Conservation (phyloP, 768 basidiomycete genomes). For the Hirschioporus abietinus region DNA sequence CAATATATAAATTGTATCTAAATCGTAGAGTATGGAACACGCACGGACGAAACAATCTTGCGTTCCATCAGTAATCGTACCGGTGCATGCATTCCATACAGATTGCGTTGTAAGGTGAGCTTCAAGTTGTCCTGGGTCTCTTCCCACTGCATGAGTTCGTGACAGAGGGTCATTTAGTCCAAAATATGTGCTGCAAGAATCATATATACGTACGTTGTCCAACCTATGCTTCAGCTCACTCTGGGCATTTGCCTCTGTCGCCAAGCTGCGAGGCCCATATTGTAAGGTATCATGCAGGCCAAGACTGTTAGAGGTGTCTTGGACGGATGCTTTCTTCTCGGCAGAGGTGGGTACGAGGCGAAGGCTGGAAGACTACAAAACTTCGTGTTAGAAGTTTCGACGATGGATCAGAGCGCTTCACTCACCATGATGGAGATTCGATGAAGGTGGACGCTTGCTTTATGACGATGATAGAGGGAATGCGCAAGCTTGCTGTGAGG, state of each 20-base stretch:
- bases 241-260: slow-evolving; percentile 62
- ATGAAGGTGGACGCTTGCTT: not conserved
- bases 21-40: slow-evolving; percentile 21
- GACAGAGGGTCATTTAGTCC: slow-evolving; percentile 4
- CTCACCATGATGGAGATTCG: not conserved
- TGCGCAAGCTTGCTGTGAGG: not conserved
- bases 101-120: slow-evolving; percentile 76
- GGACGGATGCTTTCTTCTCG: slow-evolving; percentile 57
- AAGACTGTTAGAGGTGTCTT: slow-evolving; percentile 64
- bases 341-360: slow-evolving; percentile 55
- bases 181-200: not conserved
- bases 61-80: slow-evolving; percentile 92
- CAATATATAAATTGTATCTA: not conserved
- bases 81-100: slow-evolving; percentile 85
- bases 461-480: not conserved
- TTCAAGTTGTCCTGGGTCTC: slow-evolving; percentile 85
- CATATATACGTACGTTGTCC: slow-evolving; percentile 54
- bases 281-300: slow-evolving; percentile 87
- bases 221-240: slow-evolving; percentile 64
- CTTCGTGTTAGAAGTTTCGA: not conserved
- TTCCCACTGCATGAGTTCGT: slow-evolving; percentile 65
- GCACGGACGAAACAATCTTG: slow-evolving; percentile 71
- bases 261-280: slow-evolving; percentile 79
- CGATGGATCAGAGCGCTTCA: not conserved
- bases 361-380: slow-evolving; percentile 18